phyloP scores from a whole-genome alignment of 306 rosid species.

The Quercus wislizeni region DNA sequence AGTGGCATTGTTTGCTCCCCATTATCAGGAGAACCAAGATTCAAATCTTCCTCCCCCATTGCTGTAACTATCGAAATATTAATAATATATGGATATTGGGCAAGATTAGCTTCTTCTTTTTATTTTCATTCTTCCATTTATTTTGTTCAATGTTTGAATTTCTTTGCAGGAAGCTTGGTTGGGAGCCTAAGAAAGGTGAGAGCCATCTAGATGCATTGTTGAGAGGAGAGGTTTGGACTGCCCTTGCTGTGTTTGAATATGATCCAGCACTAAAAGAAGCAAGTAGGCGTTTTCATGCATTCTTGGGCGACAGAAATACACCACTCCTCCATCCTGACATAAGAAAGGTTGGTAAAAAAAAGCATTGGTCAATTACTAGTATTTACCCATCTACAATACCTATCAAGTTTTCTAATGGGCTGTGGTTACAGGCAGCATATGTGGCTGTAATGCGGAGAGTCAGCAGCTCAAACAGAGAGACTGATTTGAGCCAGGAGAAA shows the following conservation, averaged over 20 bases:
- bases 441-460: conserved; percentile 74
- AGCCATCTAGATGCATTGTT: conserved; percentile 77
- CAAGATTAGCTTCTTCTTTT: not conserved
- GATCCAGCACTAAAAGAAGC: conserved; percentile 75
- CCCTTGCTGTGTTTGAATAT: conserved; percentile 34
- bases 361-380: conserved; percentile 1
- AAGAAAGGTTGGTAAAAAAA: not conserved
- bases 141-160: not conserved
- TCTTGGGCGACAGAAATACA: conserved; percentile 72
- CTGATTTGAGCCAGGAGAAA: conserved; percentile 86
- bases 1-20: too few relatives aligned
- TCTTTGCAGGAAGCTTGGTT: conserved; percentile 81
- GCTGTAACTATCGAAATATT: too few relatives aligned
- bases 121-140: not conserved
- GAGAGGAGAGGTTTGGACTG: conserved; percentile 44
- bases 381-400: conserved; percentile 5
- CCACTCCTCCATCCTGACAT: conserved; percentile 52
- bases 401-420: conserved; percentile 26
- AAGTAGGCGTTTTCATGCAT: conserved; percentile 64
- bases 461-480: conserved; percentile 66
- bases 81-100: too few relatives aligned
- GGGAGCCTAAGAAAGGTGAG: conserved; percentile 74
- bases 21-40: too few relatives aligned
- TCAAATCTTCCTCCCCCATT: too few relatives aligned
- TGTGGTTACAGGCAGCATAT: conserved; percentile 72